Base-by-base conservation (phyloP, 306 rosid species). In the Vachellia collinsii region DNA sequence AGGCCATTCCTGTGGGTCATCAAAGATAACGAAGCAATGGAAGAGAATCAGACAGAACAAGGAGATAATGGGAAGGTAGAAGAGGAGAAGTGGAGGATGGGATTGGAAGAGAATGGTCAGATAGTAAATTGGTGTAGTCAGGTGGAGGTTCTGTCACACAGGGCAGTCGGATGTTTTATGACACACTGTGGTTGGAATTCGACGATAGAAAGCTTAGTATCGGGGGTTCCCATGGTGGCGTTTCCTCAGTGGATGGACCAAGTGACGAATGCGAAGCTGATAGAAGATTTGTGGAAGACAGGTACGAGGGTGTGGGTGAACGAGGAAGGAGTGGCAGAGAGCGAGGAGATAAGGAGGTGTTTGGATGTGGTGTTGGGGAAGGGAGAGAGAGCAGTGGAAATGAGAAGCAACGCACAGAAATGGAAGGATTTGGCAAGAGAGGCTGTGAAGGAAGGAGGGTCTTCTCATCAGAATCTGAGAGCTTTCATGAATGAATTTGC, bases 1-100 rank as follows among this genome's bases (percentile, higher is more conserved):
- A 79, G 54, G 29, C 88, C 87, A 0, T 79, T 87, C 64, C 23
- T 89, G 84, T 89, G 92, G 88, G 87, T 83, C 5, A 82, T 84
- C 11, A 78, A 77, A 74, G 36, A 19, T 1, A 25, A 37, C 11
- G 74, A 20, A 48, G 51, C 44, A 59, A 47, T 44, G 34, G 1
- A 20, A 7, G 0, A 6, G 5, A 14, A 16, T 14, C 3, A 11
- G 11, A 14, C 3, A 46, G 51, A 1, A 46, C 0, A 46, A 46
- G 50, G 11, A 10, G 11, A 46, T 29, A 2, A 29, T 29, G 34
- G 34, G 34, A 29, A 22, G 4, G 38, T 10, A 61, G 67, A 23
- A 3, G 13, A 13, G 16, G 16, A 7, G 4, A 13, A 34, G 16
- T 70, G 47, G 14, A 48, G 34, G 23, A 70, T 38, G 38, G 77